These are phyloP conservation scores for Phytopythium aichiense DNA, from an alignment of 352 stramenopile genomes.

Conservation along the genomic window DNA sequence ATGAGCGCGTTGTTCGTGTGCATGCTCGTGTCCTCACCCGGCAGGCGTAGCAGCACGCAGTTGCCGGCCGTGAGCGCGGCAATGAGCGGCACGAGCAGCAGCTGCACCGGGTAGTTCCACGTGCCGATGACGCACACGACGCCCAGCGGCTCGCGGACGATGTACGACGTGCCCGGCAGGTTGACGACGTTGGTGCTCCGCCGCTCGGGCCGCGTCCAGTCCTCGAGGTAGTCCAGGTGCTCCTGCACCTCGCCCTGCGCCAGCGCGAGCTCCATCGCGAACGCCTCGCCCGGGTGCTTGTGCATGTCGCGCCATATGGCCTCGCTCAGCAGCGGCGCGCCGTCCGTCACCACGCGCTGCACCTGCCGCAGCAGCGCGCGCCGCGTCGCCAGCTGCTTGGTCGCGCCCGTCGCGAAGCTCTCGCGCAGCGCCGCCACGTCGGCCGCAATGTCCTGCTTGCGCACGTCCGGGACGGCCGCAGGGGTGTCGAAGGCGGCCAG, in stretches of 20 bases:
- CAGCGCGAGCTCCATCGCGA: slow-evolving; percentile 42
- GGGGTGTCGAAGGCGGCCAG: not conserved
- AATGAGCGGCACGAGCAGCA: slow-evolving; percentile 75
- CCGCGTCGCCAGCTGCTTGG: slow-evolving; percentile 35
- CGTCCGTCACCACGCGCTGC: slow-evolving; percentile 45
- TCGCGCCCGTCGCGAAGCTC: slow-evolving; percentile 44
- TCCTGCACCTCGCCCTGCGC: slow-evolving; percentile 71
- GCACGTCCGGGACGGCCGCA: slow-evolving; percentile 37
- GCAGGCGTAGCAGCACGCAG: slow-evolving; percentile 89
- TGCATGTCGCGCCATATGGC: slow-evolving; percentile 66
- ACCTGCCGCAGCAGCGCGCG: slow-evolving; percentile 45
- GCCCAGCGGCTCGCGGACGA: slow-evolving; percentile 70
- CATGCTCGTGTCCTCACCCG: slow-evolving; percentile 79
- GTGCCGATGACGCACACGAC: slow-evolving; percentile 88
- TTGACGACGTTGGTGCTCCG: slow-evolving; percentile 51
- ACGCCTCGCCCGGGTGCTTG: slow-evolving; percentile 68
- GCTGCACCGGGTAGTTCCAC: slow-evolving; percentile 91
- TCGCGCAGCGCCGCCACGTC: slow-evolving; percentile 47
- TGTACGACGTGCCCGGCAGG: slow-evolving; percentile 54
- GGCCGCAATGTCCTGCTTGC: slow-evolving; percentile 41
- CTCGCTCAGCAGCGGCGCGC: slow-evolving; percentile 34
- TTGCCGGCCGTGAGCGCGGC: slow-evolving; percentile 90
- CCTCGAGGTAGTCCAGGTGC: slow-evolving; percentile 65
- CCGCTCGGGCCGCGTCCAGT: slow-evolving; percentile 53
- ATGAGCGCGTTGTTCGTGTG: slow-evolving; percentile 51